phyloP scores from a whole-genome alignment of 768 basidiomycete genomes.

The Pisolithus marmoratus region DNA sequence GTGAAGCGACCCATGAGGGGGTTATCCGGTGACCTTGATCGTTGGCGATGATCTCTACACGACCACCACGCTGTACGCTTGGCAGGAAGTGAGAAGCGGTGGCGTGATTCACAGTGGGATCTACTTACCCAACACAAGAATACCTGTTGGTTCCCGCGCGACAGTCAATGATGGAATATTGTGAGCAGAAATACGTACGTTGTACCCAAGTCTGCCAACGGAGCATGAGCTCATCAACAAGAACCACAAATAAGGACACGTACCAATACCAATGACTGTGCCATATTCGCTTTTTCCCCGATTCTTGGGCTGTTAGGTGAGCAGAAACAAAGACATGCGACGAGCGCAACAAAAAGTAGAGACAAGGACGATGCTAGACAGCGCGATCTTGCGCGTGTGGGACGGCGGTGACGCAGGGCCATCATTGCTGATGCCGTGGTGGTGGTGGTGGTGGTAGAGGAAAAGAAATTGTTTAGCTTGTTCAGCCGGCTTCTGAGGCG shows the following conservation, averaged over 20 bases:
- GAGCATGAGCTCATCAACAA: not conserved
- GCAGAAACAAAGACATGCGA: conserved; percentile 69
- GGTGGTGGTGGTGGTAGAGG: conserved; percentile 15
- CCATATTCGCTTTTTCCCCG: conserved; percentile 65
- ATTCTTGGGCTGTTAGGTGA: conserved; percentile 63
- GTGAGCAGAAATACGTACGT: conserved; percentile 44
- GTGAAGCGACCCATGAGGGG: conserved; percentile 82
- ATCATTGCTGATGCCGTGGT: conserved; percentile 22
- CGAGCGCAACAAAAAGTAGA: conserved; percentile 51
- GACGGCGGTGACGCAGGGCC: conserved; percentile 29
- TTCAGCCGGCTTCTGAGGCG: no score
- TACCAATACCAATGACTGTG: conserved; percentile 90
- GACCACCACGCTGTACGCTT: conserved; percentile 80
- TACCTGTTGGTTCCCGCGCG: conserved; percentile 48
- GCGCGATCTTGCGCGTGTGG: conserved; percentile 55
- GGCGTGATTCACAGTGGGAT: not conserved
- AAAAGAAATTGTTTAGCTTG: not conserved
- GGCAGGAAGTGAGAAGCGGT: not conserved
- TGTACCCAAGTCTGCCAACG: conserved; percentile 75
- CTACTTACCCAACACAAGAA: conserved; percentile 88
- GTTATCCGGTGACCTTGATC: conserved; percentile 89
- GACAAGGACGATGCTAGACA: conserved; percentile 54
- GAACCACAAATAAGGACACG: conserved; percentile 16
- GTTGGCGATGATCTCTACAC: conserved; percentile 87
- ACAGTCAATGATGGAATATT: not conserved